Base-by-base conservation (phyloP, 805 yeast genomes). In the Candida coquimbonensis region DNA sequence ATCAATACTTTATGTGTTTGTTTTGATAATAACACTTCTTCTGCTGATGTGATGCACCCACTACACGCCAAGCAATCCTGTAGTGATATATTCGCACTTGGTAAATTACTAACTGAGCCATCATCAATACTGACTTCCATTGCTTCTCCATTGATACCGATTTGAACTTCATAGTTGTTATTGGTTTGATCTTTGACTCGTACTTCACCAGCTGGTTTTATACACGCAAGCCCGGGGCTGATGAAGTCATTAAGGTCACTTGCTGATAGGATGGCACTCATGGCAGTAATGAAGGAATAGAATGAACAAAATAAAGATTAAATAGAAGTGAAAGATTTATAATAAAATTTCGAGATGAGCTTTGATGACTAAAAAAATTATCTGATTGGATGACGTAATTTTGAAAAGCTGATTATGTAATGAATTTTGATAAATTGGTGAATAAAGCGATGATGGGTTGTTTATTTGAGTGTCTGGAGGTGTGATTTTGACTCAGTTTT, bases 41-140 rank as follows among this genome's bases (percentile, higher is more conserved):
- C 99, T n/a, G 96, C 95, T 5, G 96, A 86, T 0, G 99, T 93
- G 45, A 93, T 88, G 63, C 99, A 93, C 0, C 99, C 99, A 9
- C 95, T 81, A 60, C 99, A 93, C 0, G 99, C 99, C 44, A 93
- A 69, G 65, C 99, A 93, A 68, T 93, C 99, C 17, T 89, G 82
- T 42, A 93, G 67, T 2, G 93, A 84, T 40, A 93, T 91, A 52
- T 86, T 91, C 0, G 97, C 98, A 43, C 88, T 81, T 26, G 82
- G 74, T 7, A 88, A 68, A 17, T 70, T 51, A 11, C 42, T 47
- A 1, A 73, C 70, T 4, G 71, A 59, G 7, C 68, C 67, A 24
- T 78, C 80, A 49, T 78, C 81, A 39, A 75, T 73, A 7, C 83
- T 77, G 3, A 88, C 89, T 54, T 87, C 90, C 9, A 80, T 57